Evolutionary conservation across 2,329 filamentous ascomycete species (phyloP), one percentile per base, ranked within the genome.

Genomic region (Neurospora sp.): DNA sequence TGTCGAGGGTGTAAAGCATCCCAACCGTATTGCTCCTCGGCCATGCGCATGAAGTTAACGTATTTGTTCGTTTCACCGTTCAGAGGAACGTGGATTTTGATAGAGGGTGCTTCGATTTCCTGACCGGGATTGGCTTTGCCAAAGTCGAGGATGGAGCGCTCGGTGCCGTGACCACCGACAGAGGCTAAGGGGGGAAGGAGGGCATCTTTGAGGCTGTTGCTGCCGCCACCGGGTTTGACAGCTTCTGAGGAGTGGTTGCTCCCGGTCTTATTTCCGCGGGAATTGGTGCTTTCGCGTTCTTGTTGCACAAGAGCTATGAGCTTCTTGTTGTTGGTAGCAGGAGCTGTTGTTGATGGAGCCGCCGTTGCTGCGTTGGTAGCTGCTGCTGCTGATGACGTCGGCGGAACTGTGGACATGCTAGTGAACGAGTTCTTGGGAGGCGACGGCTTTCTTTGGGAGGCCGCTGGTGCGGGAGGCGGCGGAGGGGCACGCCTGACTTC

Each of bases 11-110:
- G 94, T 42, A 98, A 85, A 0, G 95, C 96, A 72, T 96, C 93
- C 85, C 95, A 97, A 33, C 96, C 96, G 78, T 97, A 98, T 72
- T 91, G 91, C 73, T 96, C 93, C 80, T 97, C 93, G 11, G 96
- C 96, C 80, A 98, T 85, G 66, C 93, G 92, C 76, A 95, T 94
- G 74, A 98, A 97, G 79, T 98, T 98, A 81, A 99, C 89, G 72
- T 96, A 95, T 74, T 95, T 93, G 79, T 97, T 97, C 42, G 88
- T 91, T 75, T 92, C 89, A 52, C 93, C 92, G 5, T 71, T 69
- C 46, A 99, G 85, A 0, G 92, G 89, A 70, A 99, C 90, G 69
- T 91, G 90, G 19, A 99, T 86, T 68, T 96, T 87, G 73, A 99
- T 97, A 4, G 89, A 97, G 52, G 89, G 93, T 2, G 87, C 87